Conservation (phyloP, 2,329 filamentous ascomycete genomes). For the Akanthomyces lecanii region DNA sequence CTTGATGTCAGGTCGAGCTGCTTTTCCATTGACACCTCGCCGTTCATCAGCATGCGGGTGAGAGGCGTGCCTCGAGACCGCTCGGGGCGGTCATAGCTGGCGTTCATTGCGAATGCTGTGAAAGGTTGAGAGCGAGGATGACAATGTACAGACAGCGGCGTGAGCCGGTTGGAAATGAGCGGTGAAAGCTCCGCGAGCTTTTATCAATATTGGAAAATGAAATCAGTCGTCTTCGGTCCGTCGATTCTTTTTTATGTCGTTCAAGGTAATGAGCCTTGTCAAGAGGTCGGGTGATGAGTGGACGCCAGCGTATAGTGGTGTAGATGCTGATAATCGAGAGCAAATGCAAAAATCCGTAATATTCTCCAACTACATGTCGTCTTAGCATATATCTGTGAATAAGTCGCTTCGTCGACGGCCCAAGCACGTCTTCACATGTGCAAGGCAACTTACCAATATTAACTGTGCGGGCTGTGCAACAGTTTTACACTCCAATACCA, state of each 20-base stretch:
- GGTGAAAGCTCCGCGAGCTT: neutral
- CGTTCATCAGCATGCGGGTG: conserved; percentile 76
- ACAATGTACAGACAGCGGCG: neutral
- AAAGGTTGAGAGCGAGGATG: neutral
- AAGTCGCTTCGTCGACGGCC: neutral
- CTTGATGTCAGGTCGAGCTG: conserved; percentile 63
- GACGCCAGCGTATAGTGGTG: conserved; percentile 5
- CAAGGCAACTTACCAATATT: no score
- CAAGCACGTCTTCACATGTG: neutral
- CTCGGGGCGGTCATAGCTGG: conserved; percentile 47
- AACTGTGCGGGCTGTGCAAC: no score
- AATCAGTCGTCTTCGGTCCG: neutral
- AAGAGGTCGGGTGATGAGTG: neutral
- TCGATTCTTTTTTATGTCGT: neutral
- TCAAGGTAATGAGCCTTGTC: neutral
- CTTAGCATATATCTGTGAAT: neutral
- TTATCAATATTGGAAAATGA: neutral
- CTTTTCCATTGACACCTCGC: conserved; percentile 72
- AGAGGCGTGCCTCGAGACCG: conserved; percentile 78
- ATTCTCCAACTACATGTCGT: neutral
- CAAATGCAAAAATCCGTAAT: neutral
- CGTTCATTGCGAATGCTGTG: conserved; percentile 1
- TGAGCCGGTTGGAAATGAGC: neutral
- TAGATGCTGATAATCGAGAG: neutral
- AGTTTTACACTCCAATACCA: neutral